Evolutionary conservation across 148 eudicot species (phyloP), one percentile per base, ranked within the genome.

Genomic region (Chenopodium berlandieri): DNA sequence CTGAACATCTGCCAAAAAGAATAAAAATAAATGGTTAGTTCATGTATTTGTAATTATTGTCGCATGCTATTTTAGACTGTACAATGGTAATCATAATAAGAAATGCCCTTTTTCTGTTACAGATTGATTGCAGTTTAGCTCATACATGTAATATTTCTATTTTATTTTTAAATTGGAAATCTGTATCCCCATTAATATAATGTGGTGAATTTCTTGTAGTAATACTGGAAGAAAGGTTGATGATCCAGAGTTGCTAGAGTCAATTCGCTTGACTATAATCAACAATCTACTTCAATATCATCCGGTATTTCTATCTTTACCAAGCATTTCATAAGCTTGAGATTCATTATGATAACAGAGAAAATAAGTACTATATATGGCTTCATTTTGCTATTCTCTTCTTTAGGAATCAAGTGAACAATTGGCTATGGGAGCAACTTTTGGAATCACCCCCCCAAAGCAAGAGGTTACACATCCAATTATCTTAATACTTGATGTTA

Each of bases 191-290:
- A 27, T 66, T 75, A 64, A 77, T 67, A 16, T 73, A 75, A 56
- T 46, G 12, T 71, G 77, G 13, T 75, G 62, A 60, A 74, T 85
- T 81, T 44, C 76, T 75, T 89, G 84, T 85, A 95, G 98, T 79
- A 83, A 89, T 79, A 89, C 91, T 81, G 98, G 98, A 73, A 88
- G 98, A 86, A 95, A 95, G 85, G 93, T 95, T 78, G 97, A 92
- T 22, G 97, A 93, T 69, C 97, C 98, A 1, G 98, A 95, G 89
- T 77, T 91, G 88, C 89, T 95, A 60, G 97, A 95, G 89, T 88
- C 94, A 32, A 95, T 95, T 87, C 98, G 98, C 68, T 87, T 95
- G 93, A 95, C 98, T 78, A 90, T 95, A 78, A 93, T 95, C 46
- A 95, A 91, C 92, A 93, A 95, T 86, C 77, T 95, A 77, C 92